Percentiles rank a stretch among this genome's conserved stretches.
Conservation (phyloP, 1,139 yeast species). For the Candida albicans region DNA sequence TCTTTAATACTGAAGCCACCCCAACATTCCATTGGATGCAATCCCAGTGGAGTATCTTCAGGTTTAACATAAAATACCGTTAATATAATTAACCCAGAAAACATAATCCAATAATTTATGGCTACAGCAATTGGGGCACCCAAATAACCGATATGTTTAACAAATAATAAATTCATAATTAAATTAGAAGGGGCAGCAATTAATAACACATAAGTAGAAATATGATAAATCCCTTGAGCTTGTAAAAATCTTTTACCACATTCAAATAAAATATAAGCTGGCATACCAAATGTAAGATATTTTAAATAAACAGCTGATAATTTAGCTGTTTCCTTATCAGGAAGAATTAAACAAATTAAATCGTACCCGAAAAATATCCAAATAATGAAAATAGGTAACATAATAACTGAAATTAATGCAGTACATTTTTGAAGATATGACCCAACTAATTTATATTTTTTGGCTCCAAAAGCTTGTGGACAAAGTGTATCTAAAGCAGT, state of each 20-base stretch:
- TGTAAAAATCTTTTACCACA: constrained; percentile 72
- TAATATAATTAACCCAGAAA: constrained; percentile 40
- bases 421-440: constrained; percentile 54
- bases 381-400: constrained; percentile 47
- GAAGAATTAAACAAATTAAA: constrained; percentile 37
- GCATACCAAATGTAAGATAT: constrained; percentile 54
- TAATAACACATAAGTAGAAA: constrained; percentile 67
- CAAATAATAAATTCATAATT: constrained; percentile 46
- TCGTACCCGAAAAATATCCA: constrained; percentile 52
- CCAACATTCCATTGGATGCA: constrained; percentile 49
- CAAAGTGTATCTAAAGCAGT: constrained; percentile 58
- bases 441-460: constrained; percentile 53
- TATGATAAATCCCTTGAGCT: constrained; percentile 79
- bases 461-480: constrained; percentile 63
- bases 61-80: constrained; percentile 40
- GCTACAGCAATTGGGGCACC: constrained; percentile 64
- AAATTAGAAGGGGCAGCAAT: constrained; percentile 65
- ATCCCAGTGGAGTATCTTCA: constrained; percentile 40
- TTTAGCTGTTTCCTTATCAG: constrained; percentile 50
- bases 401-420: constrained; percentile 48
- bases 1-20: constrained; percentile 28
- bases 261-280: constrained; percentile 69
- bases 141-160: constrained; percentile 38
- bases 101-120: constrained; percentile 59
- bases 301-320: constrained; percentile 53